These are phyloP conservation scores for Tephrocybe sp. DNA, from an alignment of 768 basidiomycete genomes.

Conservation along the genomic window DNA sequence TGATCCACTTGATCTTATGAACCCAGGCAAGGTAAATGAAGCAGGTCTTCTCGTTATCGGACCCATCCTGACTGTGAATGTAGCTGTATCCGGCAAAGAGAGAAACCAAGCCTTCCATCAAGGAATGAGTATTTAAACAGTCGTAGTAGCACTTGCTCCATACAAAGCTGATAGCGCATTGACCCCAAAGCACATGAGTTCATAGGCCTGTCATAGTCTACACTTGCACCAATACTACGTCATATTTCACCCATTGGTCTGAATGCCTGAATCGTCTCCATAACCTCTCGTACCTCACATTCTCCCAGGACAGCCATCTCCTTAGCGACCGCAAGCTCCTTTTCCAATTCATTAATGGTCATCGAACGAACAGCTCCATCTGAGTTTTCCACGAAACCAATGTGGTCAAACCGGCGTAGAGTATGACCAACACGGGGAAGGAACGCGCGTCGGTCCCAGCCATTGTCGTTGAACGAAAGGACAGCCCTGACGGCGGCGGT, in stretches of 20 bases:
- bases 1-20: conserved; percentile 80
- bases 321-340: conserved; percentile 66
- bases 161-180: too few relatives aligned
- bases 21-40: conserved; percentile 69
- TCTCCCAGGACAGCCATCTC: conserved; percentile 72
- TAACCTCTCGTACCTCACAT: conserved; percentile 69
- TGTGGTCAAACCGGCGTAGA: conserved; percentile 62
- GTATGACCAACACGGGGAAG: conserved; percentile 72
- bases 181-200: too few relatives aligned
- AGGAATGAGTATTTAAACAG: too few relatives aligned
- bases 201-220: too few relatives aligned
- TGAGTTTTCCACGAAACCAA: conserved; percentile 51
- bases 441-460: conserved; percentile 73
- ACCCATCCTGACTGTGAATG: background rate
- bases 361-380: conserved; percentile 46
- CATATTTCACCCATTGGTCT: conserved; percentile 37
- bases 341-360: conserved; percentile 71
- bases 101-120: too few relatives aligned
- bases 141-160: too few relatives aligned
- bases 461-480: conserved; percentile 79
- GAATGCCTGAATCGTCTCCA: conserved; percentile 62
- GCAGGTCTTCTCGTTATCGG: background rate
- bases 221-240: background rate
- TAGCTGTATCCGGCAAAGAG: conserved; percentile 31
- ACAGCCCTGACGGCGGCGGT: conserved; percentile 82